Base-by-base conservation (phyloP, 352 stramenopile species). In the Pythium myriotylum region DNA sequence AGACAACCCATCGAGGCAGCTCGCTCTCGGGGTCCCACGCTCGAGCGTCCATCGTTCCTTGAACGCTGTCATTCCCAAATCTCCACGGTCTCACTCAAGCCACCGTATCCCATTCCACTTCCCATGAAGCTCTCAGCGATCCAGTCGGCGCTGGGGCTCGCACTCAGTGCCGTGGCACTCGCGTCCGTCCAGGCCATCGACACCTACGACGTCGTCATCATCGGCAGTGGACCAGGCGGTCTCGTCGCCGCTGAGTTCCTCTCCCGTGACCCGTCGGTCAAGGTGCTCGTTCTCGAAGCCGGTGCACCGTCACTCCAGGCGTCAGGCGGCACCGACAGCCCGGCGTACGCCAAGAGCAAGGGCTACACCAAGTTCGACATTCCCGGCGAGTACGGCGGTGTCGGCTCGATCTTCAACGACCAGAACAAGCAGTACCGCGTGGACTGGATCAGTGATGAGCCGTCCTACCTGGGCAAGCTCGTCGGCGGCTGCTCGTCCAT, bases 401-500 rank as follows among this genome's bases (percentile, higher is more conserved):
- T 10, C 23, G 19, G 33, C 33, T 70, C 64, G 7, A 81, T 81
- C 20, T 81, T 75, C 65, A 76, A 76, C 42, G 9, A 65, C 0
- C 62, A 24, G 5, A 73, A 80, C 51, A 69, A 65, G 78, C 12
- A 72, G 78, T 51, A 84, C 83, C 51, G 65, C 71, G n/a, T 81
- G 4, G 74, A 89, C 41, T 87, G 65, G 67, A 67, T 87, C 57
- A 64, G 41, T 17, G 78, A 70, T 42, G 32, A 53, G 12, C 71
- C 79, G 57, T 72, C 78, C 68, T 89, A 67, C 62, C 68, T 89
- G 19, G 88, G 85, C 40, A 68, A 94, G 66, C 71, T 87, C 22
- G 68, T 96, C 0, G 89, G 88, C 47, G 89, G 88, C 17, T 93
- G 77, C 43, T 92, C 78, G 20, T 87, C 78, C 14, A 86, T 95